Percentiles rank a stretch among this genome's conserved stretches.
Conservation (phyloP, 257 asterid species). For the Ehretia macrophylla region DNA sequence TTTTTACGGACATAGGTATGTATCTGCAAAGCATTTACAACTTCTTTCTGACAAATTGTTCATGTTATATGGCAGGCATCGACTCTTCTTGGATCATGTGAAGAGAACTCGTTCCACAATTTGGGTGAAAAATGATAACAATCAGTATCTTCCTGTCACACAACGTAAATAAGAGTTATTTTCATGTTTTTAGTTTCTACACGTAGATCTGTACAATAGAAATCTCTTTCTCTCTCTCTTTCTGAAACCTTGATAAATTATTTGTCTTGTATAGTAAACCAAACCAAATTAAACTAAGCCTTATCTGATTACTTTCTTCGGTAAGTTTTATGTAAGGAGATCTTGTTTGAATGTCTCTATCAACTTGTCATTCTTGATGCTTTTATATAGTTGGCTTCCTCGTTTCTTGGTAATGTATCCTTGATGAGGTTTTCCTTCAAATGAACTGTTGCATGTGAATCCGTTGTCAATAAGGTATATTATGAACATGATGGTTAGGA, state of each 20-base stretch:
- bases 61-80: slow-evolving; percentile 48
- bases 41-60: not conserved
- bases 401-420: too few species aligned
- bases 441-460: too few species aligned
- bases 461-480: too few species aligned
- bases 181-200: not conserved
- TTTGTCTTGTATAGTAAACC: not conserved
- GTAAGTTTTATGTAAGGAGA: too few species aligned
- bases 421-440: too few species aligned
- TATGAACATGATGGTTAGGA: too few species aligned
- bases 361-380: too few species aligned
- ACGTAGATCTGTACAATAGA: not conserved
- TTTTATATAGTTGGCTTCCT: too few species aligned
- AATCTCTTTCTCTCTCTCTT: not conserved
- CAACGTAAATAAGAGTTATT: slow-evolving; percentile 24
- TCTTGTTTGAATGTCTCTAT: too few species aligned
- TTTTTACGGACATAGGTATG: too few species aligned
- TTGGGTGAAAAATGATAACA: slow-evolving; percentile 57
- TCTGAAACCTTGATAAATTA: not conserved
- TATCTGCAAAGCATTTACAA: not conserved
- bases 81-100: slow-evolving; percentile 53
- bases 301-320: too few species aligned
- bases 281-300: too few species aligned
- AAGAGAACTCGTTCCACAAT: slow-evolving; percentile 76
- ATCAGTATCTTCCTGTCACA: slow-evolving; percentile 34